These are phyloP conservation scores for Microstegium vimineum DNA, from an alignment of 176 grass and related monocot species.

Conservation along the genomic window DNA sequence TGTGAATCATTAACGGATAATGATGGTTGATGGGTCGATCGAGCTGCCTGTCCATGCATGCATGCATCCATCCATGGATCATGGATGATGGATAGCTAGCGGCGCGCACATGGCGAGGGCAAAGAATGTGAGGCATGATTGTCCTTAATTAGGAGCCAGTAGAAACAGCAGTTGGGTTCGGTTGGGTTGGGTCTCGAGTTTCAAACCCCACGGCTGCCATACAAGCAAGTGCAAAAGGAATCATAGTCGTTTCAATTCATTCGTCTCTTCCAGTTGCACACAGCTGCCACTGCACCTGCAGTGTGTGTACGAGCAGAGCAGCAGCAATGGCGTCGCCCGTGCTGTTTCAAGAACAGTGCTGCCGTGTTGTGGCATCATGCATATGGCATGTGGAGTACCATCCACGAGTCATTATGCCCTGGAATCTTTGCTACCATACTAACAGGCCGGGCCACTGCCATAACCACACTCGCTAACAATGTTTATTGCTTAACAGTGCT, in stretches of 20 bases:
- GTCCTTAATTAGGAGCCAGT: constrained; percentile 19
- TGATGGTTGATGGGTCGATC: not conserved
- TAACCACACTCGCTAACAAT: not conserved
- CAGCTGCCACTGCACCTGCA: not conserved
- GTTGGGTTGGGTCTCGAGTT: not conserved
- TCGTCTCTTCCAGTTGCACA: not conserved
- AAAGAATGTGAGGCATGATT: constrained; percentile 15
- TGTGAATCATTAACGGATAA: constrained; percentile 30
- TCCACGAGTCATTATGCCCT: constrained; percentile 14
- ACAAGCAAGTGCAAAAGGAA: not conserved
- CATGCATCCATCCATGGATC: not conserved
- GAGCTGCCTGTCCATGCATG: constrained; percentile 8
- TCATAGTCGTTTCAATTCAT: not conserved
- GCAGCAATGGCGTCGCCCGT: constrained; percentile 10
- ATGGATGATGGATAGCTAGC: not conserved
- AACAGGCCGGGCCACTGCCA: constrained; percentile 12
- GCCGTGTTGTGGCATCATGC: not conserved
- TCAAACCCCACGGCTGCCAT: constrained; percentile 20
- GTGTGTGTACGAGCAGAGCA: not conserved
- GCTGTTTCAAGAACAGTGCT: not conserved
- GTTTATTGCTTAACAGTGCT: not conserved
- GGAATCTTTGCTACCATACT: constrained; percentile 4
- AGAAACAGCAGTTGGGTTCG: not conserved
- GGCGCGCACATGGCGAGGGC: constrained; percentile 41
- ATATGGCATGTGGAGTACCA: constrained; percentile 33